Base-by-base conservation (phyloP, 2,329 filamentous ascomycete genomes). In the Paraconiothyrium brasiliense region DNA sequence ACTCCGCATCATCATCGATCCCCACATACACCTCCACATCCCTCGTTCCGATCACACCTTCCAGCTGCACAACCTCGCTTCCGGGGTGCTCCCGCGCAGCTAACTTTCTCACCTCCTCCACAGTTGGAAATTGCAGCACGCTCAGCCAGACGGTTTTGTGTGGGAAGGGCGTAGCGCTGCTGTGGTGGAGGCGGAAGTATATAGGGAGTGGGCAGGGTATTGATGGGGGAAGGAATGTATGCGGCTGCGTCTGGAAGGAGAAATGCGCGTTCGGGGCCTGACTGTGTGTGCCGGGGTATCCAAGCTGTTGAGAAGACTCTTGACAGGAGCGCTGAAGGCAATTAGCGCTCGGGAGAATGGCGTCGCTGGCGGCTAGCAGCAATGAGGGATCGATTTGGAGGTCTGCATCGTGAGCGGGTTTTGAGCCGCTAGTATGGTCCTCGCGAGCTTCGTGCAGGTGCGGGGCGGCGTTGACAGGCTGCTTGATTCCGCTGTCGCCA, bases 1-100 rank as follows among this genome's bases (percentile, higher is more conserved):
- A 76, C 78, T 94, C 91, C 64, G 88, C 86, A 68, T 94, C 90
- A 44, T 89, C 84, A 58, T 89, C 89, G 68, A 94, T 89, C 58
- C 84, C 80, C 70, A 92, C 85, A 16, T 82, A 82, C 48, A 91
- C 81, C 71, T 92, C 90, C 54, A 83, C 83, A 5, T 86, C 64
- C 30, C 62, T 60, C 41, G 83, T 69, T 70, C 85, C 87, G 54
- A 92, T 82, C 30, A 92, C 78, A 2, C 90, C 91, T 69, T 92
- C 87, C 16, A 93, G 83, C 32, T 84, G 84, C 37, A 84, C 79
- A 54, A 90, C 86, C 14, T 84, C 71, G 0, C 85, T 84, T 7
- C 86, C 87, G 0, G 88, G 86, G 62, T 88, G 88, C 71, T 88
- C 90, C 11, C 82, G 80, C 44, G 82, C 82, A 3, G 90, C 89